These are phyloP conservation scores for Solanum rostratum DNA, from an alignment of 257 asterid genomes.

Conservation along the genomic window DNA sequence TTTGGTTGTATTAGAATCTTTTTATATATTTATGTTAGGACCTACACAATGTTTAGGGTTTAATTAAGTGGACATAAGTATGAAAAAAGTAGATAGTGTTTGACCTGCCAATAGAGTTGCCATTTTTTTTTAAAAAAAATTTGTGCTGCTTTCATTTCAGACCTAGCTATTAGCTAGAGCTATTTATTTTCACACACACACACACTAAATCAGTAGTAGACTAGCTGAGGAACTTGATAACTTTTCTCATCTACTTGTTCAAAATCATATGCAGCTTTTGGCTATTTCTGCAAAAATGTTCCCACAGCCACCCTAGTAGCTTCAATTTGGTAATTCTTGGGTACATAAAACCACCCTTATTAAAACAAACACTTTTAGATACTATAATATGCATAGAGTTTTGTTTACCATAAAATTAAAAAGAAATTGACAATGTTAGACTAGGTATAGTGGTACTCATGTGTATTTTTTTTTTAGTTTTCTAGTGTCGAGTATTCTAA, in stretches of 20 bases:
- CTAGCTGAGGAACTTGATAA: conserved; percentile 1
- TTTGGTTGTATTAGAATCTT: background rate
- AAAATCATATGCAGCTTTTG: conserved; percentile 17
- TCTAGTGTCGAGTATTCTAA: background rate
- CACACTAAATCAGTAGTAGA: background rate
- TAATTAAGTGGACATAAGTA: background rate
- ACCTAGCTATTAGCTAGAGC: background rate
- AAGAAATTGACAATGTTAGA: background rate
- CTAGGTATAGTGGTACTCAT: background rate
- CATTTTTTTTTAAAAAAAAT: too few species aligned
- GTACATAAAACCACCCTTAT: background rate
- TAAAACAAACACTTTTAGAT: background rate
- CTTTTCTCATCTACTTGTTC: conserved; percentile 2
- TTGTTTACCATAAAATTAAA: background rate
- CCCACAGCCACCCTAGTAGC: background rate
- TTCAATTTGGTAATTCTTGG: conserved; percentile 1
- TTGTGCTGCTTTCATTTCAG: conserved; percentile 10
- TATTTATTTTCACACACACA: background rate
- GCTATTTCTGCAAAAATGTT: background rate
- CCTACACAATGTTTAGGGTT: background rate
- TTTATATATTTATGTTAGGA: background rate
- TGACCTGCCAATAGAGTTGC: conserved; percentile 64
- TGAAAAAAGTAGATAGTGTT: conserved; percentile 9
- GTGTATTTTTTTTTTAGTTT: background rate
- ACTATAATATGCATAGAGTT: background rate